Conservation (phyloP, 2,329 filamentous ascomycete genomes). For the Exophiala xenobiotica region DNA sequence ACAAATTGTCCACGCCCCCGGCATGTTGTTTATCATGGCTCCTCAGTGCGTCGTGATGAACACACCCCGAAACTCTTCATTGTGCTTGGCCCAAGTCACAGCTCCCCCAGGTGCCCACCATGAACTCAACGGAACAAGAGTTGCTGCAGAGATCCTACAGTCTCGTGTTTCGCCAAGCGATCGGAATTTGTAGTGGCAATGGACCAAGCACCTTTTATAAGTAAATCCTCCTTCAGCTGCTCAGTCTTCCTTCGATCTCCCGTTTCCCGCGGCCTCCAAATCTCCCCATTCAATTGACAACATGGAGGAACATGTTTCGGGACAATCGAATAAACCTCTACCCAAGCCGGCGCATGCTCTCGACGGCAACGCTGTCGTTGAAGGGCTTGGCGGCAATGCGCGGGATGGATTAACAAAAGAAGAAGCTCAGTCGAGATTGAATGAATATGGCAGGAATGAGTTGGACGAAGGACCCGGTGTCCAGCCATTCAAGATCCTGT, state of each 20-base stretch:
- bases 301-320: slow-evolving; percentile 40
- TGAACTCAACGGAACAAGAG: too few species aligned
- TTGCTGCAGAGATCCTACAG: too few species aligned
- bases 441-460: slow-evolving; percentile 62
- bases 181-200: too few species aligned
- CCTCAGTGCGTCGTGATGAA: too few species aligned
- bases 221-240: too few species aligned
- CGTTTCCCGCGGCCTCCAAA: not conserved
- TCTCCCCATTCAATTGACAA: not conserved
- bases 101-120: too few species aligned
- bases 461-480: slow-evolving; percentile 67
- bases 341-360: slow-evolving; percentile 64
- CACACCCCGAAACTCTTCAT: too few species aligned
- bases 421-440: slow-evolving; percentile 57
- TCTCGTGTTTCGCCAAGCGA: too few species aligned
- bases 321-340: slow-evolving; percentile 54
- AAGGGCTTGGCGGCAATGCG: slow-evolving; percentile 56
- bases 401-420: slow-evolving; percentile 57
- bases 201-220: too few species aligned
- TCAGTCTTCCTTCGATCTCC: not conserved
- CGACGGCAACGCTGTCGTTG: slow-evolving; percentile 50
- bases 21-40: too few species aligned
- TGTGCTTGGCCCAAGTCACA: too few species aligned
- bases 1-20: too few species aligned
- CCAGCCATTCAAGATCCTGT: slow-evolving; percentile 67